phyloP scores from a whole-genome alignment of 805 yeast genomes.

The Candida saitoana region DNA sequence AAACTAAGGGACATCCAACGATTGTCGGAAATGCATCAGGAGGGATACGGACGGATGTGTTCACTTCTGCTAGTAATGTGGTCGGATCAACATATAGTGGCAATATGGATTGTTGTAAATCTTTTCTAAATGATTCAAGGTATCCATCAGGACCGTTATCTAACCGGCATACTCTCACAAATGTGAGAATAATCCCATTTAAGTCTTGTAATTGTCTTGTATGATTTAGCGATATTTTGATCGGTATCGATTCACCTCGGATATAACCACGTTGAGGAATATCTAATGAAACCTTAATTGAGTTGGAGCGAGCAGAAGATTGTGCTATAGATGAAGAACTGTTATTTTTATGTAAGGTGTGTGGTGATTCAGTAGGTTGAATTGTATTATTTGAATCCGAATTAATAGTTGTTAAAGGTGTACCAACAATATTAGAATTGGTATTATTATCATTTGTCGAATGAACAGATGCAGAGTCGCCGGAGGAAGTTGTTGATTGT shows the following conservation, averaged over 20 bases:
- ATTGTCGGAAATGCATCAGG: constrained; percentile 85
- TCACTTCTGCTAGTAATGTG: constrained; percentile 52
- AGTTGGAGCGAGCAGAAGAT: constrained; percentile 11
- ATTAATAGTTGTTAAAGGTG: constrained; percentile 29
- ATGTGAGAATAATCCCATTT: constrained; percentile 72
- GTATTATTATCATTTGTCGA: constrained; percentile 23
- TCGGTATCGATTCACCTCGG: constrained; percentile 76
- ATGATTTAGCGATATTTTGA: constrained; percentile 64
- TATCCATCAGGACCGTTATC: constrained; percentile 57
- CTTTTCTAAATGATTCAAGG: constrained; percentile 75
- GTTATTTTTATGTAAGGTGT: background rate
- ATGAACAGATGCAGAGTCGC: constrained; percentile 24
- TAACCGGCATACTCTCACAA: constrained; percentile 72
- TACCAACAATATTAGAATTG: constrained; percentile 16
- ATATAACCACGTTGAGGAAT: constrained; percentile 63
- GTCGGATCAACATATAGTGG: constrained; percentile 77
- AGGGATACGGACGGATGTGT: constrained; percentile 68
- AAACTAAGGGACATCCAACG: constrained; percentile 61
- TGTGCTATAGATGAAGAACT: constrained; percentile 6
- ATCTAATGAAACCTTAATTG: constrained; percentile 34
- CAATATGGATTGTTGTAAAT: constrained; percentile 68
- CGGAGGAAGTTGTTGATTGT: constrained; percentile 11
- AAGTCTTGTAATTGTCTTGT: constrained; percentile 65
- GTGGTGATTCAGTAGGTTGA: background rate
- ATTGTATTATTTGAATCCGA: constrained; percentile 17